Base-by-base conservation (phyloP, 1,284 basidiomycete species). In the Trametes hirsuta region DNA sequence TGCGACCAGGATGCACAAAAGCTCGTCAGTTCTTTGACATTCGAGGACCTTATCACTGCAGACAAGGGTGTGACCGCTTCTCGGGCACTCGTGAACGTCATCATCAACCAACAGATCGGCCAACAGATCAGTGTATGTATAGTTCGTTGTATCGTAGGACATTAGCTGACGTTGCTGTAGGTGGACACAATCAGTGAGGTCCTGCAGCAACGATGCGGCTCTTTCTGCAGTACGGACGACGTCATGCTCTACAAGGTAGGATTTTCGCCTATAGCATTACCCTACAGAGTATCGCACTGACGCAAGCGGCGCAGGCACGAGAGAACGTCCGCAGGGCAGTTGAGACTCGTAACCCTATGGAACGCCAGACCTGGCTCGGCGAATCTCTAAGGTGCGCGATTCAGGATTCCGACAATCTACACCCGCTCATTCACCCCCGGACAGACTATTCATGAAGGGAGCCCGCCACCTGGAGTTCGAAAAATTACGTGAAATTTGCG, bases 221-320 rank as follows among this genome's bases (percentile, higher is more conserved):
- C 94, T 18, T 99, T 99, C 83, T 98, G 96, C 76, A 96, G 94
- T 69, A 91, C 97, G 0, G 97, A 98, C 71, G 97, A 99, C 76
- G 97, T 99, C 45, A 92, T 98, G 80, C 79, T 98, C 50, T 98
- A 99, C 82, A 99, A 99, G 81, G 93, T 87, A 64, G 64, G 74
- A 93, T 87, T 63, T 64, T 74, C 9, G 3, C 15, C 15, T 8
- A 12, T 36, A 14, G 0, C 9, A 11, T 9, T 39, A 3, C 2
- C 11, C 14, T 3, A 15, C 22, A 12, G 8, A 40, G 8, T 15
- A 36, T 3, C 22, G 11, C 6, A n/a, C 8, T 12, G 22, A 41
- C 12, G 10, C 10, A 8, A n/a, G 15, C 8, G 25, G 1, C 18
- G n/a, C 68, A 95, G 91, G 97, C 97, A 1, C 91, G 94, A 71